phyloP scores from a whole-genome alignment of 2,329 filamentous ascomycete genomes.

The Canariomyces notabilis region DNA sequence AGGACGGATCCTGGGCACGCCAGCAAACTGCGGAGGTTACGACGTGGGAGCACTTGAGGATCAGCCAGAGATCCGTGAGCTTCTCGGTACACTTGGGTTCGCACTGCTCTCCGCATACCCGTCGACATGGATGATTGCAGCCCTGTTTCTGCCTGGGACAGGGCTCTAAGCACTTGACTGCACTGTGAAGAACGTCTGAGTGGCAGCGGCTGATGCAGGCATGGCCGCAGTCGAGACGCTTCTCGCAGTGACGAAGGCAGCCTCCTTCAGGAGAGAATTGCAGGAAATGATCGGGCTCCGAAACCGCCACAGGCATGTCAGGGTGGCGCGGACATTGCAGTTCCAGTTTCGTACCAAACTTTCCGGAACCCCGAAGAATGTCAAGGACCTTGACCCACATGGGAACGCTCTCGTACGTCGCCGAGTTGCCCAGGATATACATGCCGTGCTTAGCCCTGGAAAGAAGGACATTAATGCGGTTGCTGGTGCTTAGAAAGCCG shows the following conservation, averaged over 20 bases:
- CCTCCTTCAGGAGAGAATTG: slow-evolving; percentile 57
- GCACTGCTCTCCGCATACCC: slow-evolving; percentile 41
- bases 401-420: slow-evolving; percentile 49
- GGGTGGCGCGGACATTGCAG: slow-evolving; percentile 59
- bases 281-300: slow-evolving; percentile 52
- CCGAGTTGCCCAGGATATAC: slow-evolving; percentile 63
- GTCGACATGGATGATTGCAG: slow-evolving; percentile 42
- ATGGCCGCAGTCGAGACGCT: slow-evolving; percentile 46
- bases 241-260: slow-evolving; percentile 47
- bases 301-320: slow-evolving; percentile 44
- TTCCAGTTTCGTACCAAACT: slow-evolving; percentile 46
- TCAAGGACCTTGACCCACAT: slow-evolving; percentile 61
- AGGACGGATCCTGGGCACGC: neutral
- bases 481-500: slow-evolving; percentile 62
- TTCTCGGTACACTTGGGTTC: slow-evolving; percentile 31
- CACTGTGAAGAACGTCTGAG: slow-evolving; percentile 42
- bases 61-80: slow-evolving; percentile 30
- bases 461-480: slow-evolving; percentile 65
- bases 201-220: slow-evolving; percentile 43
- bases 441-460: slow-evolving; percentile 64
- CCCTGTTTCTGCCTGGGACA: slow-evolving; percentile 39
- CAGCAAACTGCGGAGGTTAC: slow-evolving; percentile 32
- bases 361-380: slow-evolving; percentile 42
- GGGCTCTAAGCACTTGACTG: slow-evolving; percentile 40
- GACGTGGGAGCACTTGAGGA: slow-evolving; percentile 38